Evolutionary conservation across 805 yeast genomes (phyloP).

Genomic region (Naumovozyma castellii): DNA sequence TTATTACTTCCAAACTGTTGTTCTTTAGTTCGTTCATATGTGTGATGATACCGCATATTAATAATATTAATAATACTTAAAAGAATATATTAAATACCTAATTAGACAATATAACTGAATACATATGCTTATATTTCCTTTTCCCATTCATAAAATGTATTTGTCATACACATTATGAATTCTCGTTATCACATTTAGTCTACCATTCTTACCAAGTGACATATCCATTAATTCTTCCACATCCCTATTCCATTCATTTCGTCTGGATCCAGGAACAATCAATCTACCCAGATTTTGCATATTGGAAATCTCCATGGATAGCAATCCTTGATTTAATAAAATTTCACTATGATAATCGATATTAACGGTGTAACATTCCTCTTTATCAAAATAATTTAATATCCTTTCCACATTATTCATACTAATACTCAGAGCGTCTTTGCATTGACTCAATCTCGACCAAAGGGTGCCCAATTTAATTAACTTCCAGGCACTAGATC

Average conservation of each 20-base stretch:
- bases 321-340: constrained; percentile 43
- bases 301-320: constrained; percentile 57
- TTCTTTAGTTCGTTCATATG: too few relatives aligned
- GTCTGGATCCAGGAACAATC: constrained; percentile 42
- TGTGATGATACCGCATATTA: too few relatives aligned
- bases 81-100: background rate
- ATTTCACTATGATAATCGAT: constrained; percentile 15
- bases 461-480: constrained; percentile 20
- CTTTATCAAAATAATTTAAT: constrained; percentile 26
- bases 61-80: too few relatives aligned
- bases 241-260: constrained; percentile 52
- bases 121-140: background rate
- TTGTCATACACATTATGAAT: constrained; percentile 52
- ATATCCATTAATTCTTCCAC: constrained; percentile 47
- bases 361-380: too few relatives aligned
- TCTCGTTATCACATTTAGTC: constrained; percentile 42
- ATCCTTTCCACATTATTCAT: constrained; percentile 54
- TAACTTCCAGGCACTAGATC: constrained; percentile 26
- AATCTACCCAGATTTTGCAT: constrained; percentile 41
- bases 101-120: too few relatives aligned
- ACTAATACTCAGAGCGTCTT: constrained; percentile 22
- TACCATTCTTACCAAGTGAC: constrained; percentile 31
- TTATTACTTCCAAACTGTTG: too few relatives aligned
- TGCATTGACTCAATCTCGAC: constrained; percentile 22
- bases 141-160: constrained; percentile 10